phyloP scores from a whole-genome alignment of 177 flowering plant species.

The Vitis hybrid region DNA sequence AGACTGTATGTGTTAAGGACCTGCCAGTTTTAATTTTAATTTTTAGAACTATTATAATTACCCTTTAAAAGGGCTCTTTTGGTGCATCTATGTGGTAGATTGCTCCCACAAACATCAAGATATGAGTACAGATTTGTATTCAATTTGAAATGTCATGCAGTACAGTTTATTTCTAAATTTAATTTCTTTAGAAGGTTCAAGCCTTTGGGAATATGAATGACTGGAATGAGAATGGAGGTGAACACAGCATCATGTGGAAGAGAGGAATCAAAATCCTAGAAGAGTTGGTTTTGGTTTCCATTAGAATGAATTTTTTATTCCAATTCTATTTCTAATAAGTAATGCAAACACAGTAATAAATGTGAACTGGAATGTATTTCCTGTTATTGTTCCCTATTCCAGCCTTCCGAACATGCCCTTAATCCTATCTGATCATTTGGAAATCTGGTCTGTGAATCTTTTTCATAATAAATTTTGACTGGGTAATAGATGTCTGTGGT shows the following conservation, averaged over 20 bases:
- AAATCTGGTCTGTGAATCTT: no score
- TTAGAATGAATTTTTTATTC: neutral
- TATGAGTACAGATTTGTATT: neutral
- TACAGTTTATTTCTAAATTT: neutral
- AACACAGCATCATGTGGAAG: neutral
- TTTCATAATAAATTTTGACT: no score
- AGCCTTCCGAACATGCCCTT: no score
- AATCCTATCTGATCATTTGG: no score
- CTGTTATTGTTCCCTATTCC: no score
- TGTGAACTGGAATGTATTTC: no score
- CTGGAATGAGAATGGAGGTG: no score
- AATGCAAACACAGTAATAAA: no score
- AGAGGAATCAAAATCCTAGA: no score
- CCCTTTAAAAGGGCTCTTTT: neutral
- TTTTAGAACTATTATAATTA: neutral
- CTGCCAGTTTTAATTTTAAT: neutral
- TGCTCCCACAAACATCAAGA: neutral
- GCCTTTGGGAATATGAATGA: no score
- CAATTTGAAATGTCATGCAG: neutral
- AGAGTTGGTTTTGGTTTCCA: no score
- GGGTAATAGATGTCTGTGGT: no score
- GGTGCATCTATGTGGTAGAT: neutral
- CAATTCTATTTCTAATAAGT: neutral
- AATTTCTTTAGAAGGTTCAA: neutral
- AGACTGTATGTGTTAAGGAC: conserved; percentile 60